Conservation (phyloP, 768 basidiomycete species). For the Tubosaeta sp. region DNA sequence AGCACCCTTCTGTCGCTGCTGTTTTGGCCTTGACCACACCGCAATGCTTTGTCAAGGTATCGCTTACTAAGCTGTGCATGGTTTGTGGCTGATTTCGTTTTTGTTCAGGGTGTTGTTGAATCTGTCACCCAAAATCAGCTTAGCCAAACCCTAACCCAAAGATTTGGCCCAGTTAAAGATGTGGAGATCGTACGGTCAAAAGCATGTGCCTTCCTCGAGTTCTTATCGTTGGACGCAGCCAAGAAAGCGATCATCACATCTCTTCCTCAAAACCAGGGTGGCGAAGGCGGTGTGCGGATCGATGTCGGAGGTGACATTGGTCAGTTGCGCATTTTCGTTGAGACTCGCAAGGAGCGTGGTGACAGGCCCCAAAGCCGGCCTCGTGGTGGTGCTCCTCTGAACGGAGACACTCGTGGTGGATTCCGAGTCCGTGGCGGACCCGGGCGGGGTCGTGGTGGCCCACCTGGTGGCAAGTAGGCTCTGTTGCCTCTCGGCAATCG, state of each 20-base stretch:
- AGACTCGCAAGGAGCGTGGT: conserved; percentile 87
- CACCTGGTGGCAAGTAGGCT: conserved; percentile 24
- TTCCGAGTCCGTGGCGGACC: conserved; percentile 45
- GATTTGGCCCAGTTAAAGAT: conserved; percentile 83
- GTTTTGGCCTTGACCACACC: conserved; percentile 62
- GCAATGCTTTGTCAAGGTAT: conserved; percentile 91
- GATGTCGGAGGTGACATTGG: conserved; percentile 56
- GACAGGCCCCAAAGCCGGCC: conserved; percentile 67
- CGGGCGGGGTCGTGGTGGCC: conserved; percentile 40
- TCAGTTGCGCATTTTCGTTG: conserved; percentile 63
- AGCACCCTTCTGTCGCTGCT: conserved; percentile 46
- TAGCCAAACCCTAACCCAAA: conserved; percentile 43
- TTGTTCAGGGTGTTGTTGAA: conserved; percentile 65
- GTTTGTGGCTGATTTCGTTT: background rate
- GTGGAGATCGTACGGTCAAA: conserved; percentile 84
- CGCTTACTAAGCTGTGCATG: conserved; percentile 6
- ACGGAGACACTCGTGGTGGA: conserved; percentile 44
- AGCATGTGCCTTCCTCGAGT: conserved; percentile 95
- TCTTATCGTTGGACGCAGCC: conserved; percentile 71
- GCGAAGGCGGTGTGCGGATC: conserved; percentile 84
- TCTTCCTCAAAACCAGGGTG: conserved; percentile 63
- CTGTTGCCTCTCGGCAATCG: background rate
- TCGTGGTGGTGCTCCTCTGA: conserved; percentile 56
- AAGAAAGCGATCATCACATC: conserved; percentile 77
- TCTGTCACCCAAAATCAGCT: conserved; percentile 52